Conservation (phyloP, 257 asterid genomes). For the Echites panduratus region DNA sequence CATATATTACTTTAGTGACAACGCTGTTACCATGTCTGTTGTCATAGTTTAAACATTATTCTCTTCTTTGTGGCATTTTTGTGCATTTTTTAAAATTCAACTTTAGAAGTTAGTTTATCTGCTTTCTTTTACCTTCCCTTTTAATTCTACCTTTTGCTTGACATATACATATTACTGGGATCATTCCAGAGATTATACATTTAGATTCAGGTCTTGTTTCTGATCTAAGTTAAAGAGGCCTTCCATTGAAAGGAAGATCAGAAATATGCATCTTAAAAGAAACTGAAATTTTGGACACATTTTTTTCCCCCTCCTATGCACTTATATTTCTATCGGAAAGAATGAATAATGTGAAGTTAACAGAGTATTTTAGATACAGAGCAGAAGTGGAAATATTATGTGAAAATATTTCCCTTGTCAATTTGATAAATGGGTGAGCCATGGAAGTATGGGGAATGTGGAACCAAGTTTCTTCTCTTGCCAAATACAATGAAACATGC, state of each 20-base stretch:
- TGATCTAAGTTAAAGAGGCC: background rate
- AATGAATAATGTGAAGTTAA: background rate
- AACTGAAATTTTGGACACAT: background rate
- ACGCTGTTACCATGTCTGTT: too few species aligned
- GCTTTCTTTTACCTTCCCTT: background rate
- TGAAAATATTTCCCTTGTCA: too few species aligned
- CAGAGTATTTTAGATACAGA: background rate
- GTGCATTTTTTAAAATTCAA: background rate
- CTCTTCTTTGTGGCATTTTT: background rate
- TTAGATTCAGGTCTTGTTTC: background rate
- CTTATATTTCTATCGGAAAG: background rate
- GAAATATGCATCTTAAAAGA: background rate
- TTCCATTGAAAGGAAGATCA: background rate
- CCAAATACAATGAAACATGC: background rate
- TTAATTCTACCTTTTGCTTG: background rate
- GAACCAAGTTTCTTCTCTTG: background rate
- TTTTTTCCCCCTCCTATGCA: background rate
- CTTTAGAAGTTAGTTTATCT: background rate
- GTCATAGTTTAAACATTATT: background rate
- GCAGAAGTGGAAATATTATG: background rate
- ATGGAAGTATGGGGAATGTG: background rate
- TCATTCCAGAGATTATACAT: background rate
- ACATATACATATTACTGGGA: background rate
- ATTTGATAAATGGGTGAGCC: background rate
- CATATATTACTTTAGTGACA: background rate